Conservation (phyloP, 306 rosid species). For the Begonia peltatifolia region DNA sequence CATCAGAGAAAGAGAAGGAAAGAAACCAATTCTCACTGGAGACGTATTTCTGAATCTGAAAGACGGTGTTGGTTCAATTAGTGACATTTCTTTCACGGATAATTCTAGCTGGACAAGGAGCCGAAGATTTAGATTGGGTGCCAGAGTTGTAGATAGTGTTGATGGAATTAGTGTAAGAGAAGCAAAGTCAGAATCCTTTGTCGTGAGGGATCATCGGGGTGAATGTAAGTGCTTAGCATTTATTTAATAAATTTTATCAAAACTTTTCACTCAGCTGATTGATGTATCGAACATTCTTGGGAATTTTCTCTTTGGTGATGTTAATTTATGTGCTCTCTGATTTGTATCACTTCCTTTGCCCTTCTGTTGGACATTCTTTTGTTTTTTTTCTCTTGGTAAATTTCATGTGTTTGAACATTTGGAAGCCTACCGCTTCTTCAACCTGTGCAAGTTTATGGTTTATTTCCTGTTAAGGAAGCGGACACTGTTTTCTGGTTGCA, state of each 20-base stretch:
- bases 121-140: slow-evolving; percentile 90
- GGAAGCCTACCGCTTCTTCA: no score
- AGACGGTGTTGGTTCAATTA: slow-evolving; percentile 56
- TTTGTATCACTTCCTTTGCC: no score
- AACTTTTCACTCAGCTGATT: no score
- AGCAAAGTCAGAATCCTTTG: slow-evolving; percentile 80
- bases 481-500: slow-evolving; percentile 24
- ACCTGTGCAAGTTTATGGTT: no score
- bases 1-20: slow-evolving; percentile 89
- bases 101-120: slow-evolving; percentile 99
- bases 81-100: slow-evolving; percentile 89
- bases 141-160: slow-evolving; percentile 55
- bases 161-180: slow-evolving; percentile 62
- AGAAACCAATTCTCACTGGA: slow-evolving; percentile 89
- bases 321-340: no score
- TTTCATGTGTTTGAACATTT: no score
- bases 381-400: no score
- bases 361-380: no score
- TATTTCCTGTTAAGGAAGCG: no score
- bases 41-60: slow-evolving; percentile 62
- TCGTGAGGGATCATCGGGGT: slow-evolving; percentile 96
- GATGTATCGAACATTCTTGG: no score
- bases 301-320: no score
- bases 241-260: no score
- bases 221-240: slow-evolving; percentile 58